Percentiles rank a stretch among this genome's conserved stretches.
Conservation (phyloP, 352 stramenopile genomes). For the Phytophthora sp. region DNA sequence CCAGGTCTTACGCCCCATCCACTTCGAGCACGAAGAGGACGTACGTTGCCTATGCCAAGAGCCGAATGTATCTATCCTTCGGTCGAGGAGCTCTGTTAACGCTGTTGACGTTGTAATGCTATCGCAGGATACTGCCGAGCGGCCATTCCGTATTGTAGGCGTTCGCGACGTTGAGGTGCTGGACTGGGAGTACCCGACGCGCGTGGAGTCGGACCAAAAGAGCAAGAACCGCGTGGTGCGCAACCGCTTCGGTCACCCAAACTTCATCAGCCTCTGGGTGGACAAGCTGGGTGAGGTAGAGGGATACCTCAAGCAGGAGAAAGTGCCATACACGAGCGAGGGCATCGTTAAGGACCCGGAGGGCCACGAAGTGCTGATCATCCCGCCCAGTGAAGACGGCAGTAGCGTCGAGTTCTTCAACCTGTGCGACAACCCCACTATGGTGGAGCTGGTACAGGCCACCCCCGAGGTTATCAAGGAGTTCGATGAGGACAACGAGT, state of each 20-base stretch:
- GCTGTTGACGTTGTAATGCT: not conserved
- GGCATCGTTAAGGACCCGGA: conserved; percentile 66
- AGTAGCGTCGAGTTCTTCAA: conserved; percentile 85
- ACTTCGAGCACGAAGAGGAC: conserved; percentile 72
- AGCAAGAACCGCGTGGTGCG: conserved; percentile 62
- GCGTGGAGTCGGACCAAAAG: conserved; percentile 69
- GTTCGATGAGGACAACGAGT: conserved; percentile 57
- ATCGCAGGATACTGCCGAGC: conserved; percentile 41
- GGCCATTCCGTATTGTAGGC: conserved; percentile 80
- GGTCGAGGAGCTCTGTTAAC: conserved; percentile 13
- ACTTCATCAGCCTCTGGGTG: conserved; percentile 88
- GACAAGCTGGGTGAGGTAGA: conserved; percentile 76
- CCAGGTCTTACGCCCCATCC: conserved; percentile 57
- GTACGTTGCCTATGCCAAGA: conserved; percentile 36
- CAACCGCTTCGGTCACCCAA: conserved; percentile 80
- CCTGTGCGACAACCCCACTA: conserved; percentile 77
- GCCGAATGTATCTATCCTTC: not conserved
- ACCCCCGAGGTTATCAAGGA: conserved; percentile 80
- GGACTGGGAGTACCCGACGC: conserved; percentile 80
- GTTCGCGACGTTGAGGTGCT: conserved; percentile 81
- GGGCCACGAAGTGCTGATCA: conserved; percentile 70
- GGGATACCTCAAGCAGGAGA: conserved; percentile 66
- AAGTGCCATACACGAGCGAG: conserved; percentile 64
- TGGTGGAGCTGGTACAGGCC: conserved; percentile 86
- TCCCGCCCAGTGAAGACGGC: conserved; percentile 67